Evolutionary conservation across 2,329 filamentous ascomycete species (phyloP).

Genomic region (Aphanocladium album): DNA sequence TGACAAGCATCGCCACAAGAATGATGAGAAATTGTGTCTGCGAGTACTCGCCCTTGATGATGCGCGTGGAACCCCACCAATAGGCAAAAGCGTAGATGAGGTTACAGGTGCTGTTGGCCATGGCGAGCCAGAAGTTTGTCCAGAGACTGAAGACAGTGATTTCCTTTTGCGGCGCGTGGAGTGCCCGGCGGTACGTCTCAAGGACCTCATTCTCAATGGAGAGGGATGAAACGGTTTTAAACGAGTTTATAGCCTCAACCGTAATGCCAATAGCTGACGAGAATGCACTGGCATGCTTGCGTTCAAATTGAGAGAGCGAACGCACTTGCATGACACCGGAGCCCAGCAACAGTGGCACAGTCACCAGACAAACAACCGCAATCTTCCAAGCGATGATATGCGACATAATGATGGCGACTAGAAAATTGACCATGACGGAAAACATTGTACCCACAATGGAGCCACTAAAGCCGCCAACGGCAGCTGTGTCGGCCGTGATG

Average conservation of each 20-base stretch:
- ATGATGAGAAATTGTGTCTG: conserved; percentile 72
- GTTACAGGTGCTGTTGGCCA: conserved; percentile 57
- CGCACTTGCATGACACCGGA: conserved; percentile 65
- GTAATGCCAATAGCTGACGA: conserved; percentile 59
- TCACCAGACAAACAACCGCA: conserved; percentile 64
- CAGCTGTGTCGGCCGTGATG: conserved; percentile 64
- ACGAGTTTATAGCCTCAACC: conserved; percentile 61
- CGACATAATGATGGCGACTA: conserved; percentile 62
- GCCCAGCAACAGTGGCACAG: conserved; percentile 63
- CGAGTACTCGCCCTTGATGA: conserved; percentile 58
- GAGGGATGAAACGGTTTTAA: conserved; percentile 57
- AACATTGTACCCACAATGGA: conserved; percentile 66
- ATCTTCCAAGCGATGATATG: conserved; percentile 74
- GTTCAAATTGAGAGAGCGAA: conserved; percentile 56
- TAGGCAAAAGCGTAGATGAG: conserved; percentile 71
- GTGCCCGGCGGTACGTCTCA: conserved; percentile 46
- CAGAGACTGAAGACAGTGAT: conserved; percentile 44
- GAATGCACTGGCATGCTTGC: conserved; percentile 60
- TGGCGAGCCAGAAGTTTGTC: conserved; percentile 56
- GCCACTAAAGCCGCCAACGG: conserved; percentile 63
- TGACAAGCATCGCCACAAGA: conserved; percentile 64
- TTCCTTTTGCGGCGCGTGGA: conserved; percentile 48
- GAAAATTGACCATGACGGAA: conserved; percentile 61
- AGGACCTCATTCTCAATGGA: conserved; percentile 49
- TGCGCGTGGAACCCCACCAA: conserved; percentile 73